Percentiles rank a stretch among this genome's conserved stretches.
These are phyloP conservation scores for Wickerhamomyces chaumierensis DNA, from an alignment of 805 yeast species.

Conservation along the genomic window DNA sequence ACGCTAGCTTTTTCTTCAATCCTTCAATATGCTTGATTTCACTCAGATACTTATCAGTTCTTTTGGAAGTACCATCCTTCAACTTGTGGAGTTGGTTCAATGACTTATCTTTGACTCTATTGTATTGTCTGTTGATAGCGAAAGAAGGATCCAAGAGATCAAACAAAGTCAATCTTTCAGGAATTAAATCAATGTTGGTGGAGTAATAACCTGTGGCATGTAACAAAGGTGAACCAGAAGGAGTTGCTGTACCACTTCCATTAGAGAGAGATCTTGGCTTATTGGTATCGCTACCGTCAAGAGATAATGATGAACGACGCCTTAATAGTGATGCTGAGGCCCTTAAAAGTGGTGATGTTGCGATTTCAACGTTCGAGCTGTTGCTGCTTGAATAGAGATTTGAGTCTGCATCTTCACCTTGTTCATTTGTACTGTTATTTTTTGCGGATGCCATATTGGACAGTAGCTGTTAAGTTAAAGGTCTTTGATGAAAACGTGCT, in stretches of 20 bases:
- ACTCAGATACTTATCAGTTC: conserved; percentile 9
- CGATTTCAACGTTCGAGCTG: background rate
- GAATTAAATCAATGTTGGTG: conserved; percentile 11
- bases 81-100: conserved; percentile 11
- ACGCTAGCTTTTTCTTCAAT: conserved; percentile 14
- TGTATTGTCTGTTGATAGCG: conserved; percentile 16
- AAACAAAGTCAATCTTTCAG: conserved; percentile 18
- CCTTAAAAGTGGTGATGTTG: background rate
- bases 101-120: conserved; percentile 16
- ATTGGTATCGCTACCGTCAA: background rate
- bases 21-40: conserved; percentile 16
- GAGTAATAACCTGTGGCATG: conserved; percentile 10
- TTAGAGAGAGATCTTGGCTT: conserved; percentile 10
- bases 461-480: too few species aligned
- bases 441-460: too few species aligned
- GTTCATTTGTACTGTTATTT: too few species aligned
- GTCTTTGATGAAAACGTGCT: too few species aligned
- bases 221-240: conserved; percentile 16
- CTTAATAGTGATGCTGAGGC: background rate
- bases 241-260: conserved; percentile 10
- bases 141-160: conserved; percentile 21
- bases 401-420: too few species aligned
- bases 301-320: background rate
- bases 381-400: too few species aligned
- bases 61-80: conserved; percentile 11